Percentiles rank a stretch among this genome's conserved stretches.
These are phyloP conservation scores for Pinus taeda DNA, from an alignment of 75 land plant genomes.

Conservation along the genomic window DNA sequence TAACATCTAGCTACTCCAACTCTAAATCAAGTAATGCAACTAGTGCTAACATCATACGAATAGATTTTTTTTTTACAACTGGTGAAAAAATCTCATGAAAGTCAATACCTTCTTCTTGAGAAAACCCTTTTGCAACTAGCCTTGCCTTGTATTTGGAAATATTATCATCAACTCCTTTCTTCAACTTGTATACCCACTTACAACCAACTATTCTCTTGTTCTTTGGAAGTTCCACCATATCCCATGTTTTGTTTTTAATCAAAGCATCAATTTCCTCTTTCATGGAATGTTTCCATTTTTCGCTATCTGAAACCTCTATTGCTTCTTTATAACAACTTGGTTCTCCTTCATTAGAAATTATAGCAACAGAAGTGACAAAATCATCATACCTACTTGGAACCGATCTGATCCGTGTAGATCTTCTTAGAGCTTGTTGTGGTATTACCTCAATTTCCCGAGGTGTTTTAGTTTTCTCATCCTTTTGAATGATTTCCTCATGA, in stretches of 20 bases:
- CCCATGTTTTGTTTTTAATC: background rate
- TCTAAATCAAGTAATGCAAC: conserved; percentile 9
- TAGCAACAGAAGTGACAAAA: no score
- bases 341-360: no score
- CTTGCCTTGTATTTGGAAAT: background rate
- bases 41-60: background rate
- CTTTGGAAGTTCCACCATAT: background rate
- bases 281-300: no score
- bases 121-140: background rate
- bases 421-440: no score
- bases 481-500: no score
- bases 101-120: background rate
- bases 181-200: background rate
- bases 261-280: no score
- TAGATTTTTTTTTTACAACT: conserved; percentile 13
- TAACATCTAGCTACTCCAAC: conserved; percentile 23
- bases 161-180: background rate
- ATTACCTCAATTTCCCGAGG: no score
- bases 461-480: no score
- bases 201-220: background rate
- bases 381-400: no score
- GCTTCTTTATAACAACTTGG: no score
- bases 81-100: conserved; percentile 12
- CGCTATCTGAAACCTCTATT: no score
- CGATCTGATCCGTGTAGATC: no score